Base-by-base conservation (phyloP, 371 early-diverging fungal genomes). In the Mortierella sp. region DNA sequence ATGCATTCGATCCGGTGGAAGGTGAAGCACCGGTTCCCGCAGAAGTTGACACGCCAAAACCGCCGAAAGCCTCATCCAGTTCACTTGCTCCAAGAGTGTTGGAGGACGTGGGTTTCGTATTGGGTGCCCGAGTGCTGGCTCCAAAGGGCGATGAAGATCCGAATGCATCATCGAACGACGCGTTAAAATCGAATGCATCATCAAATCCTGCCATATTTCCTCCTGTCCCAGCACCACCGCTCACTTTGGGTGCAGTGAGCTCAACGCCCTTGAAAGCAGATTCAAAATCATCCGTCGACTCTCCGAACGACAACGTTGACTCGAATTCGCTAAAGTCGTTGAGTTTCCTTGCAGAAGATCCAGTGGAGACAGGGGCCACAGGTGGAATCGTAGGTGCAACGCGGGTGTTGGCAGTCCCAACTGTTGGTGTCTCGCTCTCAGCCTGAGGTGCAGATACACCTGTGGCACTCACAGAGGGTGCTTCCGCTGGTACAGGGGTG, bases 301-400 rank as follows among this genome's bases (percentile, higher is more conserved):
- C 67, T 13, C 63, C 67, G 42, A 76, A 69, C 2, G 69, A 56
- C n/a, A n/a, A n/a, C n/a, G 34, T 10, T 1, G 64, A 49, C 50
- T 76, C 78, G 61, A 76, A 76, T 50, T 76, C 78, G 0, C 61
- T 47, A 39, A 76, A 76, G 27, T 76, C 78, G 12, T 70, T 76
- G 59, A 69, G 54, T 63, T 76, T 76, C 59, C 65, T 69, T 12
- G 73, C 21, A 16, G 48, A 21, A 0, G 72, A 61, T 19, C 71
- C 71, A 6, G 71, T 64, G 18, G 62, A 45, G 2, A 47, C 54
- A 2, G 70, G 63, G 14, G 64, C 55, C 24, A 56, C 52, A 30
- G 47, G 13, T 23, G 51, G 23, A 21, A 54, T 34, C 4, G 71
- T 48, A 23, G 61, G 21, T 7, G 38, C 9, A 47, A 24, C 24